A percentile compares a stretch with the other conserved stretches of the same genome.
Evolutionary conservation across 2,329 filamentous ascomycete genomes (phyloP).

Genomic region (Lojkania enalia): DNA sequence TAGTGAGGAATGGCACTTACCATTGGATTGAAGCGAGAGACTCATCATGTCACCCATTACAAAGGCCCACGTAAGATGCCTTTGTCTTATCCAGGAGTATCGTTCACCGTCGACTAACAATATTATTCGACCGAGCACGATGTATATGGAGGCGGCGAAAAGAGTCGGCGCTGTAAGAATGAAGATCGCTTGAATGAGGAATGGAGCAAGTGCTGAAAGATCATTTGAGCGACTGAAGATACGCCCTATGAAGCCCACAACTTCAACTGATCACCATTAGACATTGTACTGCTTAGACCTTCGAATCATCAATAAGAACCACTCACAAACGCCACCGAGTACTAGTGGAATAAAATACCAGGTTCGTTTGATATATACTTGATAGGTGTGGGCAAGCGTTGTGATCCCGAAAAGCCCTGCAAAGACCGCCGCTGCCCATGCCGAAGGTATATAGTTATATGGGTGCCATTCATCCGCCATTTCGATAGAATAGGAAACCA

Average conservation of each 20-base stretch:
- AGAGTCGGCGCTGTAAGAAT: constrained; percentile 52
- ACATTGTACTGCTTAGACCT: background rate
- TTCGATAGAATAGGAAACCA: background rate
- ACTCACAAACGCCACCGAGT: constrained; percentile 54
- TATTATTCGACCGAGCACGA: constrained; percentile 53
- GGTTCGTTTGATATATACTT: constrained; percentile 48
- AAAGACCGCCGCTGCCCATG: constrained; percentile 53
- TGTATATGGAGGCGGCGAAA: constrained; percentile 55
- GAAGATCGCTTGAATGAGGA: constrained; percentile 49
- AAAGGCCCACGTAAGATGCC: constrained; percentile 51
- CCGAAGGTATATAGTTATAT: constrained; percentile 48
- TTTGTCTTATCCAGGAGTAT: constrained; percentile 44
- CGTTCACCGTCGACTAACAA: constrained; percentile 43
- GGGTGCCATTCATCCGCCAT: constrained; percentile 18
- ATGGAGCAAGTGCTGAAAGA: constrained; percentile 45
- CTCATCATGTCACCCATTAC: constrained; percentile 52
- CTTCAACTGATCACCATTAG: constrained; percentile 47
- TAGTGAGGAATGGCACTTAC: too few relatives aligned
- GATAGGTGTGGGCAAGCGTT: constrained; percentile 47
- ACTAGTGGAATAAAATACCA: constrained; percentile 58
- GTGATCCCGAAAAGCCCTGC: constrained; percentile 49
- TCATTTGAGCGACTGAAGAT: constrained; percentile 38
- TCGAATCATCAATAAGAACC: background rate
- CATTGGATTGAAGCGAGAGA: constrained; percentile 32
- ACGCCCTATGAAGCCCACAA: constrained; percentile 56